phyloP scores from a whole-genome alignment of 345 rosid species.

The Sonneratia caseolaris region DNA sequence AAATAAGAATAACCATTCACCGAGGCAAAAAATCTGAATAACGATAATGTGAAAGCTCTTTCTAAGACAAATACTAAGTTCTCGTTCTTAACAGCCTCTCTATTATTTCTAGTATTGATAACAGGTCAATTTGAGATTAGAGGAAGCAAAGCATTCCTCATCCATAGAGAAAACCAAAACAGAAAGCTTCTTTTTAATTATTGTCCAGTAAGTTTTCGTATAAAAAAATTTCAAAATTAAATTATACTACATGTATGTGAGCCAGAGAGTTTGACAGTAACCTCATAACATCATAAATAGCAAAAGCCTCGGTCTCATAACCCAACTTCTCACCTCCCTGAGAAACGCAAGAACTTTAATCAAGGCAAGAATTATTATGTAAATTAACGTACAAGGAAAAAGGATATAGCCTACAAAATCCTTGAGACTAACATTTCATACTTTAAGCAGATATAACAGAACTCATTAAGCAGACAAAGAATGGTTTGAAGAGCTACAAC shows the following conservation, averaged over 20 bases:
- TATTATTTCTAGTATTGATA: neutral
- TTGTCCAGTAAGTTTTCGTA: neutral
- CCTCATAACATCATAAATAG: slow-evolving; percentile 89
- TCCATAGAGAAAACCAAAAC: neutral
- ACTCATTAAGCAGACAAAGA: neutral
- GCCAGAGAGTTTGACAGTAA: slow-evolving; percentile 18
- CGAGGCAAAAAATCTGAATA: no score
- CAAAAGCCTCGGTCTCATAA: slow-evolving; percentile 87
- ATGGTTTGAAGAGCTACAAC: slow-evolving; percentile 18
- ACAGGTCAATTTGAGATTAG: no score
- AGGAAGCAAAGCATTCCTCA: no score
- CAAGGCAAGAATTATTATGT: neutral
- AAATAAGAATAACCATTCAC: no score
- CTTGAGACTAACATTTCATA: neutral
- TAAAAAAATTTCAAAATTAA: neutral
- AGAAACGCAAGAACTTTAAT: slow-evolving; percentile 19
- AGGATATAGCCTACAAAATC: neutral
- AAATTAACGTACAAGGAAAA: neutral
- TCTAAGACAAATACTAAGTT: neutral
- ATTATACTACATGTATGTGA: slow-evolving; percentile 5
- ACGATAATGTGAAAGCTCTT: neutral
- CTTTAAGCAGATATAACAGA: neutral
- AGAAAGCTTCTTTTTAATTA: neutral
- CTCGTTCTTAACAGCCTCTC: neutral
- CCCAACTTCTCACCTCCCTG: slow-evolving; percentile 65